These are phyloP conservation scores for Maudiozyma saulgeensis DNA, from an alignment of 805 yeast species.

Conservation along the genomic window DNA sequence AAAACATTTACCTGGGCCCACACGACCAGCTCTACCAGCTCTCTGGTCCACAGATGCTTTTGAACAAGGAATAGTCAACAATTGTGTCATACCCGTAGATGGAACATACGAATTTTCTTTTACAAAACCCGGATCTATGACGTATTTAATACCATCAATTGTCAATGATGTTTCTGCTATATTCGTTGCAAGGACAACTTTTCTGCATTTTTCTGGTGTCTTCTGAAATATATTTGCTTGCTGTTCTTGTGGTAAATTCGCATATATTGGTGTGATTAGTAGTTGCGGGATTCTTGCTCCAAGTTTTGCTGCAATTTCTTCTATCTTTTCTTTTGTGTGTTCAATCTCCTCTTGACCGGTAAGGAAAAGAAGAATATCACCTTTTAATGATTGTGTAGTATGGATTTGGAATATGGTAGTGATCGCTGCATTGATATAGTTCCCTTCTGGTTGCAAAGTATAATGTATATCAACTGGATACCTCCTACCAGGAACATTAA, in stretches of 20 bases:
- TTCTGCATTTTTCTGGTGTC: slow-evolving; percentile 68
- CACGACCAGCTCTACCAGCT: slow-evolving; percentile 97
- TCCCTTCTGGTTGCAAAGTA: slow-evolving; percentile 80
- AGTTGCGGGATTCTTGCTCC: slow-evolving; percentile 54
- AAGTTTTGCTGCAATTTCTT: slow-evolving; percentile 54
- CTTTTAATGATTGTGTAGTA: slow-evolving; percentile 44
- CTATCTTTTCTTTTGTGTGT: slow-evolving; percentile 57
- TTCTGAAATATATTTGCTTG: slow-evolving; percentile 80
- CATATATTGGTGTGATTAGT: slow-evolving; percentile 78
- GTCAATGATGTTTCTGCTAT: slow-evolving; percentile 97
- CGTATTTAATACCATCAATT: slow-evolving; percentile 90
- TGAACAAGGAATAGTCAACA: slow-evolving; percentile 81
- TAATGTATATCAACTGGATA: slow-evolving; percentile 83
- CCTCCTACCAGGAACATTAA: slow-evolving; percentile 87
- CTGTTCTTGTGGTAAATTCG: slow-evolving; percentile 78
- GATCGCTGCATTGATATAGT: slow-evolving; percentile 81
- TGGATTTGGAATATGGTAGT: slow-evolving; percentile 86
- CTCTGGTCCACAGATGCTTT: slow-evolving; percentile 94
- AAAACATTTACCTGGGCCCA: slow-evolving; percentile 93
- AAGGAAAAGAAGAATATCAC: slow-evolving; percentile 82
- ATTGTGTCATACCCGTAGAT: slow-evolving; percentile 76
- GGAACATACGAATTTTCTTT: slow-evolving; percentile 89
- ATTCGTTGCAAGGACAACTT: slow-evolving; percentile 89
- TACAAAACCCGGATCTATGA: slow-evolving; percentile 90
- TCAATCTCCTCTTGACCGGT: slow-evolving; percentile 98